Evolutionary conservation across 2,329 filamentous ascomycete species (phyloP).

Genomic region (Xylariaceae sp.): DNA sequence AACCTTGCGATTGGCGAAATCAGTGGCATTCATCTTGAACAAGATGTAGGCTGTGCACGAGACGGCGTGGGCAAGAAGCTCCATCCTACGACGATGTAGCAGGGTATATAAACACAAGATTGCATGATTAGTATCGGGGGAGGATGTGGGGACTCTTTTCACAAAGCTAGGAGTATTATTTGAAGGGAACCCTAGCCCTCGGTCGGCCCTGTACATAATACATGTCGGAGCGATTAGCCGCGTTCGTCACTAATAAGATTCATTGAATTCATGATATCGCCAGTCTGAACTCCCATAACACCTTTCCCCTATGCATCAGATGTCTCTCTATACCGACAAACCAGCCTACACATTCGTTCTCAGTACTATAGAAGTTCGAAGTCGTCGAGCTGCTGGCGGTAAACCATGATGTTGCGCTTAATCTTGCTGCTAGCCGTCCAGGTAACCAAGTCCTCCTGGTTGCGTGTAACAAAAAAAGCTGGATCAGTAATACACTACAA

Average conservation of each 20-base stretch:
- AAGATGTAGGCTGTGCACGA: too few species aligned
- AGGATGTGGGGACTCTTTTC: too few species aligned
- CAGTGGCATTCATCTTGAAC: too few species aligned
- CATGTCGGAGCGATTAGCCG: background rate
- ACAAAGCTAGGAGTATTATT: too few species aligned
- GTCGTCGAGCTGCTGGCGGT: slow-evolving; percentile 93
- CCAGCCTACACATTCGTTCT: background rate
- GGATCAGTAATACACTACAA: slow-evolving; percentile 72
- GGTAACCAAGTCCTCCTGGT: slow-evolving; percentile 94
- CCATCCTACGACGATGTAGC: too few species aligned
- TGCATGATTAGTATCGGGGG: too few species aligned
- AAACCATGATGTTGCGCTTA: slow-evolving; percentile 93
- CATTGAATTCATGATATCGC: background rate
- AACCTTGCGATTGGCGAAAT: too few species aligned
- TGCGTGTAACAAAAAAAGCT: slow-evolving; percentile 85
- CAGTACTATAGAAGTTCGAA: slow-evolving; percentile 77
- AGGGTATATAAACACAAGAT: too few species aligned
- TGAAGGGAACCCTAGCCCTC: too few species aligned
- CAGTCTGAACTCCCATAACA: slow-evolving; percentile 29
- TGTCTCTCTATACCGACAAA: background rate
- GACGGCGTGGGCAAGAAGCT: too few species aligned
- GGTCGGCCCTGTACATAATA: background rate
- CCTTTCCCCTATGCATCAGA: slow-evolving; percentile 29
- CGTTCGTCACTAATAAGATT: background rate
- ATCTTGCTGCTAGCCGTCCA: slow-evolving; percentile 98